Percentiles rank a stretch among this genome's conserved stretches.
phyloP scores from a whole-genome alignment of 495 filamentous ascomycete species.

The Melanomma pulvis-pyrius region DNA sequence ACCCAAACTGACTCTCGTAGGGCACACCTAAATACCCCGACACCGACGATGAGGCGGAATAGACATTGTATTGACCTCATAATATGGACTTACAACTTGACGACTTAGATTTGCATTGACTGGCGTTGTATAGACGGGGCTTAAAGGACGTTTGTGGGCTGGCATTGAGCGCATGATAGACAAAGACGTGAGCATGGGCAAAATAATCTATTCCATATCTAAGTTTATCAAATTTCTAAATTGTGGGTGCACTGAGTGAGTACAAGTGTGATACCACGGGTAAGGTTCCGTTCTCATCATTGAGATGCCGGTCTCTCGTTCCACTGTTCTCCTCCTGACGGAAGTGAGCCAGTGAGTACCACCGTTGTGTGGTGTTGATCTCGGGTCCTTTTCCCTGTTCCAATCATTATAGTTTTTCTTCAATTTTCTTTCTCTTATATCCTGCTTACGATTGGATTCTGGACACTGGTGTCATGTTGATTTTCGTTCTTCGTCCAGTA shows the following conservation, averaged over 20 bases:
- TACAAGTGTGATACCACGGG: background rate
- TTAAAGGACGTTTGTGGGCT: background rate
- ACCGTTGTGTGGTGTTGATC: no score
- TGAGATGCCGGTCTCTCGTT: no score
- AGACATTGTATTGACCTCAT: slow-evolving; percentile 9
- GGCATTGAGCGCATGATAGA: background rate
- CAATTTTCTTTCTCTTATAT: no score
- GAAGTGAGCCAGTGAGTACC: no score
- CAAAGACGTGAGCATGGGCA: background rate
- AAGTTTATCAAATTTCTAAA: background rate
- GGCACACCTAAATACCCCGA: slow-evolving; percentile 13
- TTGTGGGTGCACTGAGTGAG: background rate
- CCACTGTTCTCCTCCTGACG: no score
- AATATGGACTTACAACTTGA: background rate
- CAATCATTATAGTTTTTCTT: no score
- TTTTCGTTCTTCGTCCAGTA: no score
- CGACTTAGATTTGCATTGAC: slow-evolving; percentile 2
- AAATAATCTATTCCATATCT: background rate
- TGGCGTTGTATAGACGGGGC: slow-evolving; percentile 3
- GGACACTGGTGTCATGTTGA: no score
- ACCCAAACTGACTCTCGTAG: background rate
- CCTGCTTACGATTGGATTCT: no score
- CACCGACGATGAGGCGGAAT: slow-evolving; percentile 44
- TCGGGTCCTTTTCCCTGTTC: no score
- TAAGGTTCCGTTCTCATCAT: no score